A percentile compares a stretch with the other conserved stretches of the same genome.
phyloP scores from a whole-genome alignment of 1,139 yeast species.

The Blastobotrys illinoisensis region DNA sequence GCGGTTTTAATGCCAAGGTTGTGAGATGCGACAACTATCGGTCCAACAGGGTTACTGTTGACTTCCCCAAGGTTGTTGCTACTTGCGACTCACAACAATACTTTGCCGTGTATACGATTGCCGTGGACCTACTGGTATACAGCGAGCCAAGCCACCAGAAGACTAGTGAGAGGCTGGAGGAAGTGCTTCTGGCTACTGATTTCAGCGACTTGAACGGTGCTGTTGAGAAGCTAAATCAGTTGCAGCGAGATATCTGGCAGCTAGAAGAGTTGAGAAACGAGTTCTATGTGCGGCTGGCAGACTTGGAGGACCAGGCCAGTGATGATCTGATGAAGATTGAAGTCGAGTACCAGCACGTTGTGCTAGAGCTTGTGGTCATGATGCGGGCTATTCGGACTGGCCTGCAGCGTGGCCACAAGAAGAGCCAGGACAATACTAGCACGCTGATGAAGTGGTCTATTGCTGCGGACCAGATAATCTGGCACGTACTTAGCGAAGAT shows the following conservation, averaged over 20 bases:
- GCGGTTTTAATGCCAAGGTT: slow-evolving; percentile 20
- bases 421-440: slow-evolving; percentile 31
- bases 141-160: slow-evolving; percentile 57
- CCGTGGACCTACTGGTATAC: slow-evolving; percentile 60
- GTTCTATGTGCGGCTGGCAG: slow-evolving; percentile 31
- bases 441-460: slow-evolving; percentile 52
- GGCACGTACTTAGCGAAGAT: slow-evolving; percentile 62
- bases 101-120: slow-evolving; percentile 56
- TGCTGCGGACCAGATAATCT: slow-evolving; percentile 63
- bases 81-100: slow-evolving; percentile 73
- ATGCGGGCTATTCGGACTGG: slow-evolving; percentile 62
- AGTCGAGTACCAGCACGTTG: slow-evolving; percentile 51
- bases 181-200: slow-evolving; percentile 64
- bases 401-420: slow-evolving; percentile 37
- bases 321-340: slow-evolving; percentile 38
- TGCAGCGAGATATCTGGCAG: slow-evolving; percentile 53
- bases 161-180: slow-evolving; percentile 56
- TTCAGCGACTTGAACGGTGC: slow-evolving; percentile 55
- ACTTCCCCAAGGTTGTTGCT: slow-evolving; percentile 64
- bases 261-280: slow-evolving; percentile 44
- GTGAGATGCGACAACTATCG: slow-evolving; percentile 33
- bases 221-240: slow-evolving; percentile 44
- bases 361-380: slow-evolving; percentile 56
- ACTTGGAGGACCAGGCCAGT: slow-evolving; percentile 32
- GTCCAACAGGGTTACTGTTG: slow-evolving; percentile 47